Evolutionary conservation across 768 basidiomycete genomes (phyloP).

Genomic region (Podaxis sp.): DNA sequence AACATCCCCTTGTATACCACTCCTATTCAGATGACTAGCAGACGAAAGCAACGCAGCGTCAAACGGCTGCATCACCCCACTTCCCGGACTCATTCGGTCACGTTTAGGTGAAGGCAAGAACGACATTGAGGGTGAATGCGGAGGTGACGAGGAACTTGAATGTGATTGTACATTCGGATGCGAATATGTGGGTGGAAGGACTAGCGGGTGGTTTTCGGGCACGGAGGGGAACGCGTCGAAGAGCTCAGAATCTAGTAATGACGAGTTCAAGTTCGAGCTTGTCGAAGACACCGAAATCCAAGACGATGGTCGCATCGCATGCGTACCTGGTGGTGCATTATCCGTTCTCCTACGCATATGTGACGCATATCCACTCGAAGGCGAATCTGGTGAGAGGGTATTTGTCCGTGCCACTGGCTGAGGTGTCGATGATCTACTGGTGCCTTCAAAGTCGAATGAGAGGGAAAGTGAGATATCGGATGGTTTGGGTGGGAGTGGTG

Average conservation of each 20-base stretch:
- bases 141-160: neutral
- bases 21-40: slow-evolving; percentile 40
- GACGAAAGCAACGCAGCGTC: slow-evolving; percentile 46
- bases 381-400: slow-evolving; percentile 11
- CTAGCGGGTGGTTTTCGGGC: slow-evolving; percentile 45
- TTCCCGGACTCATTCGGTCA: slow-evolving; percentile 12
- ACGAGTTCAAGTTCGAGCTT: slow-evolving; percentile 42
- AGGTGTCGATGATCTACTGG: slow-evolving; percentile 4
- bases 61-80: slow-evolving; percentile 26
- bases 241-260: slow-evolving; percentile 54
- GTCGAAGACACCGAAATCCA: slow-evolving; percentile 46
- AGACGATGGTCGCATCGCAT: slow-evolving; percentile 36
- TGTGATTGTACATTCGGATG: neutral
- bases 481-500: neutral
- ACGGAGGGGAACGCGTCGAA: slow-evolving; percentile 77
- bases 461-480: neutral
- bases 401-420: neutral
- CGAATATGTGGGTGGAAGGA: slow-evolving; percentile 10
- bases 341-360: slow-evolving; percentile 4
- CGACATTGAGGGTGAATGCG: neutral
- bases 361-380: slow-evolving; percentile 7
- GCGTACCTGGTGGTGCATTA: neutral
- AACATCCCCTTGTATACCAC: neutral
- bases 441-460: neutral
- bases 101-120: slow-evolving; percentile 8